Conservation (phyloP, 495 filamentous ascomycete species). For the Hypoxylon fragiforme region DNA sequence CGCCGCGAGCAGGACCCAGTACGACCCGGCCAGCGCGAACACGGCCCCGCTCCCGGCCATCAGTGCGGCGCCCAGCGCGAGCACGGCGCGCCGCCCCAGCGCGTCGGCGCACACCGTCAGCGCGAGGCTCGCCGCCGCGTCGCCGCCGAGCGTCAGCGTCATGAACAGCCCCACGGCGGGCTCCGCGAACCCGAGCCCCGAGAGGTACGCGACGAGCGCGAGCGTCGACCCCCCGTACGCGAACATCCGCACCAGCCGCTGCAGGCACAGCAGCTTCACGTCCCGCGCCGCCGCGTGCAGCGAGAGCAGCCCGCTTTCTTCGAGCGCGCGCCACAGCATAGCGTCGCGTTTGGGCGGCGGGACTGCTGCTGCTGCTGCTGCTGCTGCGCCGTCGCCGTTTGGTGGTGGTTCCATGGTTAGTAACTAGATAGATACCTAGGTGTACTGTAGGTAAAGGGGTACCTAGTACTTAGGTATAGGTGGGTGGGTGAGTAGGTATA, state of each 20-base stretch:
- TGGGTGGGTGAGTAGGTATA: no score
- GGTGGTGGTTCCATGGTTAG: no score
- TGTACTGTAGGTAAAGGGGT: no score
- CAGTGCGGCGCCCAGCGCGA: constrained; percentile 65
- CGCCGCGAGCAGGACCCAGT: constrained; percentile 73
- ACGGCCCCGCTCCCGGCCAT: constrained; percentile 69
- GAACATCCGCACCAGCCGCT: constrained; percentile 66
- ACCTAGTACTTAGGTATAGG: no score
- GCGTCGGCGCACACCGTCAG: constrained; percentile 78
- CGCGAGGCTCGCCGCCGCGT: constrained; percentile 72
- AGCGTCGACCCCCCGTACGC: constrained; percentile 48
- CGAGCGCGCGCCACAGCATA: constrained; percentile 1
- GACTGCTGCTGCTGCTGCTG: neutral
- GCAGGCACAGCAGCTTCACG: constrained; percentile 70
- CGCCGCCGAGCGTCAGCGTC: constrained; percentile 81
- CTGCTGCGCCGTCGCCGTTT: neutral
- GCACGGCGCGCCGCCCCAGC: constrained; percentile 67
- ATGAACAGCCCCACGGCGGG: constrained; percentile 80
- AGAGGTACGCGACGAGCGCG: constrained; percentile 54
- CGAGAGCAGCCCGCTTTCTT: constrained; percentile 47
- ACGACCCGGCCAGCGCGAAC: constrained; percentile 70
- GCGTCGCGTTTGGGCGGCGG: neutral
- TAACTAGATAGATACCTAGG: no score
- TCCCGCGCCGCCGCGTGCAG: constrained; percentile 57
- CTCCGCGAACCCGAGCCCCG: constrained; percentile 64